Base-by-base conservation (phyloP, 208 protist genomes). In the Leishmania lainsoni region DNA sequence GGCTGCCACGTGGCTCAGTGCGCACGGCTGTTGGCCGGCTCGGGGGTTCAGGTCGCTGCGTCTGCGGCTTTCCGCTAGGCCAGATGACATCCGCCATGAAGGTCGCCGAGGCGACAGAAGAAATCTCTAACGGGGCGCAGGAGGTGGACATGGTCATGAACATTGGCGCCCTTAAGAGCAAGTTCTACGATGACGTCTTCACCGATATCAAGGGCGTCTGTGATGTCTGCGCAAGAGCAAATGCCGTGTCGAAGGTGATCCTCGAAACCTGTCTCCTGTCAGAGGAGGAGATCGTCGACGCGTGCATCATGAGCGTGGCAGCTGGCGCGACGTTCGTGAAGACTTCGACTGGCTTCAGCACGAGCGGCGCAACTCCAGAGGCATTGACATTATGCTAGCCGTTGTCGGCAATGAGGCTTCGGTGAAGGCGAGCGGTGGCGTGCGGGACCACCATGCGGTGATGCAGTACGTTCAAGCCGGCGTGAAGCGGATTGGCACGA, bases 101-200 rank as follows among this genome's bases (percentile, higher is more conserved):
- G 85, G 93, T 83, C 1, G 86, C 87, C 3, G 98, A 99, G 85
- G 91, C 96, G 10, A 65, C 63, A 45, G 85, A 93, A 52, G 86
- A 83, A 42, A 85, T 98, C 4, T 61, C 76, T 42, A 42, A 90
- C 22, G 98, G 98, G n/a, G 98, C 94, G 4, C 56, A 89, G 29
- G 98, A 99, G 76, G 89, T 99, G 39, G 98, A 99, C 85, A 98
- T 99, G 95, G 98, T 99, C 39, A 81, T 99, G 42, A 98, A 99
- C 85, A 83, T 98, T 29, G 98, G 97, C 51, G 83, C 80, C 16
- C 58, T 99, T 32, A 95, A 97, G 85, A 93, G 95, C 71, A 90
- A 88, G 78, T 81, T 94, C 77, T 99, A 98, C 83, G 6, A n/a
- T 16, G 85, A 85, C 51, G 95, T 99, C 35, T 96, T 92, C 77